Evolutionary conservation across 164 flowering plant genomes (phyloP).

Genomic region (Hamamelis virginiana): DNA sequence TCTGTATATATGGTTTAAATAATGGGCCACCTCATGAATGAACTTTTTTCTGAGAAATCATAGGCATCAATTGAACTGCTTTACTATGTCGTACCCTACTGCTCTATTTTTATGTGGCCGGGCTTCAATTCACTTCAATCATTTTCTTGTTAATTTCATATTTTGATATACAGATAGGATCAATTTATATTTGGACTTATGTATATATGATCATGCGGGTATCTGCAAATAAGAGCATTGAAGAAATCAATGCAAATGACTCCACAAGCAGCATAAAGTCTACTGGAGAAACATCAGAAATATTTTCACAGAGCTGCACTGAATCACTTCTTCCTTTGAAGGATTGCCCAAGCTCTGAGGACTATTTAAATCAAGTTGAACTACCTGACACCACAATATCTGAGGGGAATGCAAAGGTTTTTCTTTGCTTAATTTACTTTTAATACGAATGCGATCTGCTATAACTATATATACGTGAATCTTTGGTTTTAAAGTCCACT

Average conservation of each 20-base stretch:
- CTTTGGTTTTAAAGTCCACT: not conserved
- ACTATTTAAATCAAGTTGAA: not conserved
- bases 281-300: not conserved
- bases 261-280: not conserved
- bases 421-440: not conserved
- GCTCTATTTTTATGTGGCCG: too few species aligned
- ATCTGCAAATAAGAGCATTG: not conserved
- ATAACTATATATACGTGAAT: too few species aligned
- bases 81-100: too few species aligned
- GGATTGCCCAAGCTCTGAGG: not conserved
- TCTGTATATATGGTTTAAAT: too few species aligned
- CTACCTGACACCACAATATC: not conserved
- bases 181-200: constrained; percentile 1
- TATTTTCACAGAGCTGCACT: not conserved
- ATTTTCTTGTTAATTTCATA: not conserved
- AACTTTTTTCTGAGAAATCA: too few species aligned
- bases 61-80: too few species aligned
- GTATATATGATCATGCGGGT: not conserved
- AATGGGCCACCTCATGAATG: too few species aligned
- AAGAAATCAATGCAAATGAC: not conserved
- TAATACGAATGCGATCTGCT: too few species aligned
- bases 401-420: not conserved
- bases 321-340: constrained; percentile 1
- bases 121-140: not conserved
- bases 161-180: too few species aligned